Base-by-base conservation (phyloP, 2,329 filamentous ascomycete species). In the Colletotrichum sp. region DNA sequence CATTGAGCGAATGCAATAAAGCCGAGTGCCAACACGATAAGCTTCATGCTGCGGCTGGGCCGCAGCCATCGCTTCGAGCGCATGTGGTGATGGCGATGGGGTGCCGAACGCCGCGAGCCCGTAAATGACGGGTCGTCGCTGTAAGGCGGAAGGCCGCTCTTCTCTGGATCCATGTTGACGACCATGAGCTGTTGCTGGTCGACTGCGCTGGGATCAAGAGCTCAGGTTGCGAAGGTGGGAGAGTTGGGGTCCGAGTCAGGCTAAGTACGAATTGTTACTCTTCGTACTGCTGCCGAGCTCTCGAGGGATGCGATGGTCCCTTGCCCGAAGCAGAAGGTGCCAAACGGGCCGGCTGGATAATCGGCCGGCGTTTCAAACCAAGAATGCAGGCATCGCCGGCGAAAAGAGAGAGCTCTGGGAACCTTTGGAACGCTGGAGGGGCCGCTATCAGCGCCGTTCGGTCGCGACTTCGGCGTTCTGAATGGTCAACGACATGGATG, bases 1-100 rank as follows among this genome's bases (percentile, higher is more conserved):
- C 87, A 89, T 76, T 90, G 88, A 0, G 87, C 85, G 70, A 87
- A 86, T n/a, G 84, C 87, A 60, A 89, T 88, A 76, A 91, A 89
- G 34, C 83, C 83, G n/a, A 92, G 82, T 77, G 86, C 89, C 71
- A 88, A 79, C 55, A 86, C 86, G 68, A 90, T 77, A 4, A 82
- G 80, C 72, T 78, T 79, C 55, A 74, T 73, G 55, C 74, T 72
- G 7, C 67, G 77, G 26, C 67, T 68, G 9, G 77, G 74, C 21
- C 64, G 73, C 67, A 75, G 3, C 71, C 76, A 74, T 30, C 67
- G 61, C 26, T 72, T 65, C n/a, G 67, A 63, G 36, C 28, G 57
- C 36, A 52, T 26, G 30, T 63, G 36, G 67, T 57, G 65, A 57
- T 26, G 65, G 26, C 30, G 39, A 18, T 52, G 52, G 21, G 57